phyloP scores from a whole-genome alignment of 1,284 basidiomycete genomes.

The Heterobasidion occidentale region DNA sequence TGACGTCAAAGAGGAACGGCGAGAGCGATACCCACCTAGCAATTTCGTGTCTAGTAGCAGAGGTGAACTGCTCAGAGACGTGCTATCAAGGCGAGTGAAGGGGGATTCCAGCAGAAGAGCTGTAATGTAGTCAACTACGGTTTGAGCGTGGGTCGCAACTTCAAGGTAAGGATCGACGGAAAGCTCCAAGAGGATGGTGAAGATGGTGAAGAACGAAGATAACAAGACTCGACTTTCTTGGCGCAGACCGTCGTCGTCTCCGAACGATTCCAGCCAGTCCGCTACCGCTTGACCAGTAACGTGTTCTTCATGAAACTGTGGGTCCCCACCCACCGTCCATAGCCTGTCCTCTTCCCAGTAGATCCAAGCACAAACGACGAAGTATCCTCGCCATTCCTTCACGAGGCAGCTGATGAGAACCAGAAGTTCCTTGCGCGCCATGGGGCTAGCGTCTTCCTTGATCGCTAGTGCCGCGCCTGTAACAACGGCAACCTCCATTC shows the following conservation, averaged over 20 bases:
- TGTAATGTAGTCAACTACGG: constrained; percentile 88
- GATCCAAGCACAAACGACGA: constrained; percentile 93
- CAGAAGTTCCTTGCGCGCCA: constrained; percentile 93
- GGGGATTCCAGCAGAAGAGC: constrained; percentile 86
- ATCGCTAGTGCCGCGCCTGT: constrained; percentile 73
- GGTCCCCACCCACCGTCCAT: constrained; percentile 28
- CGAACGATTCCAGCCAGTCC: constrained; percentile 67
- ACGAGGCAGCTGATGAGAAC: constrained; percentile 90
- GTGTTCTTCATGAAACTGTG: constrained; percentile 49
- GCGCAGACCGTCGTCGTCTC: constrained; percentile 55
- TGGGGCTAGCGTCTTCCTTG: constrained; percentile 91
- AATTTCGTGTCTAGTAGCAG: constrained; percentile 17
- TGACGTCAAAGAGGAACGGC: constrained; percentile 47
- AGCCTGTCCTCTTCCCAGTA: constrained; percentile 85
- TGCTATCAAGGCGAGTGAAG: constrained; percentile 66
- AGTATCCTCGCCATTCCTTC: constrained; percentile 94
- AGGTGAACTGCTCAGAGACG: constrained; percentile 50
- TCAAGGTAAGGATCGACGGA: constrained; percentile 92
- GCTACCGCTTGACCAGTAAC: constrained; percentile 64
- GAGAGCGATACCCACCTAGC: constrained; percentile 27
- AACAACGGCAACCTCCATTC: constrained; percentile 75
- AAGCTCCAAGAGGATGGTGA: constrained; percentile 83
- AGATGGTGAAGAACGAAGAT: constrained; percentile 90
- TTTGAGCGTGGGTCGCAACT: constrained; percentile 85
- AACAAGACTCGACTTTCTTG: constrained; percentile 81